A percentile compares a stretch with the other conserved stretches of the same genome.
These are phyloP conservation scores for Serendipita sp. DNA, from an alignment of 768 basidiomycete species.

Conservation along the genomic window DNA sequence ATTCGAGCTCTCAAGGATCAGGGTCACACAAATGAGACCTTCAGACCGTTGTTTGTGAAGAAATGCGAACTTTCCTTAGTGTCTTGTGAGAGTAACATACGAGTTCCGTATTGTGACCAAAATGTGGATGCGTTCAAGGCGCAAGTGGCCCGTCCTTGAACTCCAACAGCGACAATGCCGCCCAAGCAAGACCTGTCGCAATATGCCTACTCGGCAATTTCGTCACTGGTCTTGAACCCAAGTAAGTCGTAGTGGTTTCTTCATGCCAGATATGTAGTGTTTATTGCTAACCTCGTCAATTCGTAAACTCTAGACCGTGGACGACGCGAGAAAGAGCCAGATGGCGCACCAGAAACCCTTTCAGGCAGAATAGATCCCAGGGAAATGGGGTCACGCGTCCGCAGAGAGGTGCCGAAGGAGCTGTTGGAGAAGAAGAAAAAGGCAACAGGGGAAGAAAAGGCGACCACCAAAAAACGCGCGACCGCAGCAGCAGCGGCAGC, in stretches of 20 bases:
- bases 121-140: background rate
- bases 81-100: no score
- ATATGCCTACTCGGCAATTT: slow-evolving; percentile 94
- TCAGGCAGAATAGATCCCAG: slow-evolving; percentile 76
- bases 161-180: background rate
- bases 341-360: slow-evolving; percentile 87
- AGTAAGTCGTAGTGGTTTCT: slow-evolving; percentile 16
- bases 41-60: no score
- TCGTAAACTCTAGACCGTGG: slow-evolving; percentile 36
- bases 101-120: background rate
- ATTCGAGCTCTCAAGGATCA: no score
- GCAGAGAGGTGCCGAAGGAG: slow-evolving; percentile 71
- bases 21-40: no score
- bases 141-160: background rate
- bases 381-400: slow-evolving; percentile 87
- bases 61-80: no score
- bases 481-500: slow-evolving; percentile 36
- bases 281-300: no score
- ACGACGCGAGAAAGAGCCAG: slow-evolving; percentile 86
- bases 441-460: slow-evolving; percentile 38
- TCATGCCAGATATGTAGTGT: no score
- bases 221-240: slow-evolving; percentile 87
- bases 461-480: slow-evolving; percentile 35
- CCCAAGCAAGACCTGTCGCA: slow-evolving; percentile 55
- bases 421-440: slow-evolving; percentile 89